Evolutionary conservation across 345 rosid genomes (phyloP), one percentile per base, ranked within the genome.

Genomic region (Moricandia moricandioides): DNA sequence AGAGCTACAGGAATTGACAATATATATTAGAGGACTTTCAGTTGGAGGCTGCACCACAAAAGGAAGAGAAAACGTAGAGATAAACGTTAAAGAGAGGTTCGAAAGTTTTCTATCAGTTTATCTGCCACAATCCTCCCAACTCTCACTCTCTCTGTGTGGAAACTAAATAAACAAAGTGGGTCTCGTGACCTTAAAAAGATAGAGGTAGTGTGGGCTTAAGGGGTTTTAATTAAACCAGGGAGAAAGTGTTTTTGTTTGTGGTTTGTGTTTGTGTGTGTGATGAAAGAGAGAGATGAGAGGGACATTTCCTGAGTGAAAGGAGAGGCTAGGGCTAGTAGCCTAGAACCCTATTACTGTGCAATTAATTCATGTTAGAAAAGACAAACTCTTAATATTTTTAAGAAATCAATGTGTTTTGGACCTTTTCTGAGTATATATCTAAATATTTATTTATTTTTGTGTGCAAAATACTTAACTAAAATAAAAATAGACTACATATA

Each of bases 71-170:
- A 49, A 49, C 72, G 79, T 79, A 84, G 83, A 79, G 85, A 69
- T 69, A 76, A 84, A 83, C 84, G 80, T 73, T 79, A 85, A 80
- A 81, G 83, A 70, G 82, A 79, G 84, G 77, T 83, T 86, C 87
- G 84, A 86, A 87, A 90, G 95, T 86, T 87, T 85, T 87, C 92
- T 89, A 85, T 91, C 97, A 91, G 98, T 89, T 84, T 75, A 76
- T 83, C 90, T 90, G 91, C 71, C 86, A 80, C 82, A 79, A 72
- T 55, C 76, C 84, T 79, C 66, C 86, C 84, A 84, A 62, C 83
- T 79, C 81, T 77, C 82, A 70, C 81, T 66, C 70, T 63, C 74
- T 67, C 71, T 64, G 68, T 70, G 27, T 16, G 56, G 76, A 82
- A 76, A 81, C 79, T 80, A 72, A 79, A 78, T 77, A 51, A 84